Conservation (phyloP, 805 yeast species). For the Candida awuae region DNA sequence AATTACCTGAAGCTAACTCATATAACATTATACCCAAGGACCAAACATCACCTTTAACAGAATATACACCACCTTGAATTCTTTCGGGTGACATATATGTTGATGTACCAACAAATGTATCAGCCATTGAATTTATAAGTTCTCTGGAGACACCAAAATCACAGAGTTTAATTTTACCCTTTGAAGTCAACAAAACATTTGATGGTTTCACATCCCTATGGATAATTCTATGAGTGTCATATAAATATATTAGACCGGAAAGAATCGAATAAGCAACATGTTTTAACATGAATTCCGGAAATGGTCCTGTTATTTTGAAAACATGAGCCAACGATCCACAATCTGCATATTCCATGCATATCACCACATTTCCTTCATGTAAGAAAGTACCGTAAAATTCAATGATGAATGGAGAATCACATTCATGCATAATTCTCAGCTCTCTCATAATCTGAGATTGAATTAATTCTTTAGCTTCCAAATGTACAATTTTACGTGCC, state of each 20-base stretch:
- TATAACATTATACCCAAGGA: constrained; percentile 85
- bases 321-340: constrained; percentile 88
- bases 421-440: constrained; percentile 82
- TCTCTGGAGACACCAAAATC: constrained; percentile 97
- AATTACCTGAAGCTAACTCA: constrained; percentile 79
- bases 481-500: constrained; percentile 84
- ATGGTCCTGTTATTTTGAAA: constrained; percentile 48
- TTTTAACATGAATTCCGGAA: constrained; percentile 61
- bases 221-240: constrained; percentile 76
- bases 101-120: constrained; percentile 96
- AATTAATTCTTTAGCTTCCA: constrained; percentile 72
- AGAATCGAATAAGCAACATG: constrained; percentile 71
- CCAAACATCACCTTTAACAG: constrained; percentile 97
- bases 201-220: constrained; percentile 97
- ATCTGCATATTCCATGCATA: constrained; percentile 94
- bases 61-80: constrained; percentile 88
- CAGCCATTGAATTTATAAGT: constrained; percentile 87
- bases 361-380: constrained; percentile 65
- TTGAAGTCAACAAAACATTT: constrained; percentile 78
- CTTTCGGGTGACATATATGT: constrained; percentile 98
- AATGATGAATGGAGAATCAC: constrained; percentile 74
- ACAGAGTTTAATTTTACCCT: constrained; percentile 84
- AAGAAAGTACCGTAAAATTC: constrained; percentile 89
- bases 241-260: constrained; percentile 73
- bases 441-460: constrained; percentile 84